Evolutionary conservation across 148 eudicot genomes (phyloP).

Genomic region (Agrostemma githago): DNA sequence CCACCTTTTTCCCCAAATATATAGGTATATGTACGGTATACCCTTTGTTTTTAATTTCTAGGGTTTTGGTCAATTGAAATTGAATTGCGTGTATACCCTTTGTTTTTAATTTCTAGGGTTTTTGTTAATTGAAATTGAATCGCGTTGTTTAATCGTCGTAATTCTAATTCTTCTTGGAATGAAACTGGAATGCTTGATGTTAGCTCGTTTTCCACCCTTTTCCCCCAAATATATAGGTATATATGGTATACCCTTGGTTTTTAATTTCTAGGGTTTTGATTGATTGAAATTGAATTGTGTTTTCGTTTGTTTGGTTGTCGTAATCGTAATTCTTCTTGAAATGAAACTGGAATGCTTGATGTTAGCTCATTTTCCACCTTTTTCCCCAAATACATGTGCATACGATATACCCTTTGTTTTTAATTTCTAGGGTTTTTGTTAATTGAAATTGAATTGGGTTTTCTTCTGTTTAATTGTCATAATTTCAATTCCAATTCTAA

Average conservation of each 20-base stretch:
- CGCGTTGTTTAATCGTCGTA: too few relatives aligned
- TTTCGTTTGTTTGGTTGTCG: too few relatives aligned
- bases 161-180: constrained; percentile 77
- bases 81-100: too few relatives aligned
- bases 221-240: constrained; percentile 82
- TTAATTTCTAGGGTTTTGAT: background rate
- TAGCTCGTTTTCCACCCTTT: constrained; percentile 79
- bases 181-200: constrained; percentile 70
- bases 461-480: background rate
- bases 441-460: too few relatives aligned
- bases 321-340: constrained; percentile 78
- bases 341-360: constrained; percentile 70
- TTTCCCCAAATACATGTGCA: constrained; percentile 79
- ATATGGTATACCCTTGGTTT: too few relatives aligned
- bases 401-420: too few relatives aligned
- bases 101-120: too few relatives aligned
- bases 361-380: constrained; percentile 77
- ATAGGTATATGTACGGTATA: constrained; percentile 48
- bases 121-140: background rate
- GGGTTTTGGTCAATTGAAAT: background rate
- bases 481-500: too few relatives aligned
- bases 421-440: background rate
- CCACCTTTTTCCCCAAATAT: constrained; percentile 85
- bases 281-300: background rate
- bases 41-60: too few relatives aligned